Base-by-base conservation (phyloP, 805 yeast genomes). In the Kodamaea sagamina region DNA sequence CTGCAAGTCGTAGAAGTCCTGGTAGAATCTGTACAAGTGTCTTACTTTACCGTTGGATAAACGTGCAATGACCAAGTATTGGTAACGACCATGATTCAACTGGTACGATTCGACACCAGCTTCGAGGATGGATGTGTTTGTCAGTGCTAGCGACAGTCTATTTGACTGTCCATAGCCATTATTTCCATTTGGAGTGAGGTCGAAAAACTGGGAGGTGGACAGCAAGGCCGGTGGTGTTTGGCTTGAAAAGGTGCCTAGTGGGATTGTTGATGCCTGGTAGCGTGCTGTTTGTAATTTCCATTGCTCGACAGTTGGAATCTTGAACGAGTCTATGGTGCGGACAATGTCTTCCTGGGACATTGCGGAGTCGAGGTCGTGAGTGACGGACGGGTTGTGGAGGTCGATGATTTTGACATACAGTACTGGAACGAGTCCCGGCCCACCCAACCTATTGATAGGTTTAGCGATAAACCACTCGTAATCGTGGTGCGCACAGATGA, bases 381-480 rank as follows among this genome's bases (percentile, higher is more conserved):
- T 74, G 25, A 46, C 32, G n/a, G 44, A 27, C 3, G 71, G 64
- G 39, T 67, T 62, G 17, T 81, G 71, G 46, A 89, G 75, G 62
- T 93, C 96, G 31, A 92, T 80, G 27, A 92, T 77, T 57, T 89
- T 87, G 17, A 93, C 93, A 57, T 86, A 93, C 13, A 87, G 79
- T 4, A 88, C 90, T 0, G 99, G 99, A 6, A 93, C 95, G 36
- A 93, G 73, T 1, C 99, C 99, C 0, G 98, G 98, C 0, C 97
- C 99, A 18, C 99, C 98, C 28, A 93, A 71, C 42, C 97, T 74
- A 47, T 92, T 95, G 32, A 93, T 86, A 10, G 97, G 97, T 62
- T 93, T 93, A 4, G 97, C 98, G 47, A 93, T 93, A 55, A 89
- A 90, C 99, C 99, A 93, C 67, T 95, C 99, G 51, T 74, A 86